phyloP scores from a whole-genome alignment of 768 basidiomycete species.

The Naematelia aurantialba region DNA sequence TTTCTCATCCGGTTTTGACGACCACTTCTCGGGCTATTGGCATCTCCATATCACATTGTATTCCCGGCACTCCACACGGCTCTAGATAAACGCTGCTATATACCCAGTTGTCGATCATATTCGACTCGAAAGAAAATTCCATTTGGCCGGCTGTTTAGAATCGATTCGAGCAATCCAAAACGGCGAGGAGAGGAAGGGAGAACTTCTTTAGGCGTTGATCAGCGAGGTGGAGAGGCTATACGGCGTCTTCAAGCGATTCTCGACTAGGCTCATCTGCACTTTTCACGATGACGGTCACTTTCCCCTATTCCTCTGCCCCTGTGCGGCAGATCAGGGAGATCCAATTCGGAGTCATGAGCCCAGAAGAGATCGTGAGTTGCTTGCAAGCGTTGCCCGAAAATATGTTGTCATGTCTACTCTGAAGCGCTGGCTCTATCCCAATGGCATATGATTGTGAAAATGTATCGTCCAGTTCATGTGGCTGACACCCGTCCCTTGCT shows the following conservation, averaged over 20 bases:
- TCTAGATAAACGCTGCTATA: neutral
- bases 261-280: neutral
- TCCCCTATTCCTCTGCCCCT: slow-evolving; percentile 81
- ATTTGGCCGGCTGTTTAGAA: neutral
- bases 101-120: neutral
- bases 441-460: neutral
- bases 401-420: neutral
- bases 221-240: too few species aligned
- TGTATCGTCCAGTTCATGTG: neutral
- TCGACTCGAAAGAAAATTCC: neutral
- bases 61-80: neutral
- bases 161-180: too few species aligned
- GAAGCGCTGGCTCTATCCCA: neutral
- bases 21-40: neutral
- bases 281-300: slow-evolving; percentile 15
- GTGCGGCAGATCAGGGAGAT: slow-evolving; percentile 95
- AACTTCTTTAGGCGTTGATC: too few species aligned
- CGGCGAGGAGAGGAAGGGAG: neutral
- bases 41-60: neutral
- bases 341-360: slow-evolving; percentile 96
- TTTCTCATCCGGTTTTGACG: neutral
- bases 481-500: slow-evolving; percentile 29
- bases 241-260: neutral
- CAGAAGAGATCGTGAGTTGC: slow-evolving; percentile 88
- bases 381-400: neutral